Conservation (phyloP, 2,329 filamentous ascomycete species). For the Penicillium verrucosum region DNA sequence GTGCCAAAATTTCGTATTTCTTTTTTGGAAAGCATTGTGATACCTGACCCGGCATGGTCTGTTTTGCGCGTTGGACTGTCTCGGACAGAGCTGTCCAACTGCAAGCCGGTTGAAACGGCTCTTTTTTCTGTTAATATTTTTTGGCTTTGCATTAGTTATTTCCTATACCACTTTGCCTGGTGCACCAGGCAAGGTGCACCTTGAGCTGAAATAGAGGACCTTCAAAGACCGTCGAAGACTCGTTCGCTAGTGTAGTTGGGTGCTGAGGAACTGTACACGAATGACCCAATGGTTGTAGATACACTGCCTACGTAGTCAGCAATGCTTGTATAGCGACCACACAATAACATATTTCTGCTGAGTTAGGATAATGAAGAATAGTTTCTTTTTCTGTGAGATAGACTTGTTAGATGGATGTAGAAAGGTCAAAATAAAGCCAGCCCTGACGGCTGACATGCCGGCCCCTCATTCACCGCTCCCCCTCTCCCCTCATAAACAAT, state of each 20-base stretch:
- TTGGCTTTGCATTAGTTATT: slow-evolving; percentile 10
- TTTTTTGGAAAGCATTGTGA: slow-evolving; percentile 23
- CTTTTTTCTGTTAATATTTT: slow-evolving; percentile 20
- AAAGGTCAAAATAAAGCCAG: neutral
- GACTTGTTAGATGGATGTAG: neutral
- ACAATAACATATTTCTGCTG: neutral
- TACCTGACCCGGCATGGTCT: slow-evolving; percentile 24
- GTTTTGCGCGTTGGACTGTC: slow-evolving; percentile 7
- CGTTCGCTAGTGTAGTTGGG: neutral
- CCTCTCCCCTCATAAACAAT: slow-evolving; percentile 24
- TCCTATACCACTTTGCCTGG: slow-evolving; percentile 19
- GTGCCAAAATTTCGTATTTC: slow-evolving; percentile 1
- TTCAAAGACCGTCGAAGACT: neutral
- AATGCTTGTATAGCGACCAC: neutral
- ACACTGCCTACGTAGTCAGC: neutral
- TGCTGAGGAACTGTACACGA: neutral
- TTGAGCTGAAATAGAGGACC: slow-evolving; percentile 2
- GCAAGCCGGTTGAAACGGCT: slow-evolving; percentile 10
- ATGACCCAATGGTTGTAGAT: neutral
- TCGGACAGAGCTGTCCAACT: slow-evolving; percentile 6
- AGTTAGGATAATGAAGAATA: no score
- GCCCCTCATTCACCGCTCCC: slow-evolving; percentile 28
- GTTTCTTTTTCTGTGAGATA: neutral
- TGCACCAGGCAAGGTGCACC: slow-evolving; percentile 6
- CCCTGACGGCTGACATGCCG: slow-evolving; percentile 9